These are phyloP conservation scores for Pythium aphanidermatum DNA, from an alignment of 352 stramenopile genomes.

Conservation along the genomic window DNA sequence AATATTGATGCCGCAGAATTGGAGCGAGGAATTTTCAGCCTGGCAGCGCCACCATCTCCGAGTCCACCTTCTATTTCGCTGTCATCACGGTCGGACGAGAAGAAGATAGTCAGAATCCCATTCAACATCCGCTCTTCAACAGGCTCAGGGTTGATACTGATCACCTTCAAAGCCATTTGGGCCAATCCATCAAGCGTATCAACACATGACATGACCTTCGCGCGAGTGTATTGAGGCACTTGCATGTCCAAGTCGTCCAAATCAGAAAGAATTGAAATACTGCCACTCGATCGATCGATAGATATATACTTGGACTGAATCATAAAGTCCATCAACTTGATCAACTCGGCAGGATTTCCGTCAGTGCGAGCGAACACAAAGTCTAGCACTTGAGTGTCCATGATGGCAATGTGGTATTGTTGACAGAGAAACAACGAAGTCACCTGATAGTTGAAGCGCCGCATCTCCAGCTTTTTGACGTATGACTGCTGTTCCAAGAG, in stretches of 20 bases:
- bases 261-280: constrained; percentile 60
- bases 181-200: constrained; percentile 43
- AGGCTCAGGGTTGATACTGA: constrained; percentile 62
- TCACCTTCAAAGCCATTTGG: constrained; percentile 58
- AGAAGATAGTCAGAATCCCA: constrained; percentile 43
- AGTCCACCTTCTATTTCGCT: constrained; percentile 22
- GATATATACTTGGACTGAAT: constrained; percentile 57
- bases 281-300: constrained; percentile 38
- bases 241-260: constrained; percentile 73
- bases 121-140: constrained; percentile 53
- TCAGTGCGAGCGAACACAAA: constrained; percentile 65
- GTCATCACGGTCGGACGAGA: constrained; percentile 27
- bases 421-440: constrained; percentile 73
- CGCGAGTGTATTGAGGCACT: constrained; percentile 63
- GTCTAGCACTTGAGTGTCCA: constrained; percentile 71
- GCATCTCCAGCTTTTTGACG: constrained; percentile 44
- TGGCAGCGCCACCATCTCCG: constrained; percentile 28
- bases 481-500: constrained; percentile 29
- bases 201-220: constrained; percentile 64
- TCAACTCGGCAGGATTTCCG: constrained; percentile 56
- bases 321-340: constrained; percentile 68
- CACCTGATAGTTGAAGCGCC: constrained; percentile 52
- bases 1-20: constrained; percentile 35
- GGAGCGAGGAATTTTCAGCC: constrained; percentile 32
- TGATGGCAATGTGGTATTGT: constrained; percentile 74